Base-by-base conservation (phyloP, 1,284 basidiomycete species). In the Boletellus deceptivus region DNA sequence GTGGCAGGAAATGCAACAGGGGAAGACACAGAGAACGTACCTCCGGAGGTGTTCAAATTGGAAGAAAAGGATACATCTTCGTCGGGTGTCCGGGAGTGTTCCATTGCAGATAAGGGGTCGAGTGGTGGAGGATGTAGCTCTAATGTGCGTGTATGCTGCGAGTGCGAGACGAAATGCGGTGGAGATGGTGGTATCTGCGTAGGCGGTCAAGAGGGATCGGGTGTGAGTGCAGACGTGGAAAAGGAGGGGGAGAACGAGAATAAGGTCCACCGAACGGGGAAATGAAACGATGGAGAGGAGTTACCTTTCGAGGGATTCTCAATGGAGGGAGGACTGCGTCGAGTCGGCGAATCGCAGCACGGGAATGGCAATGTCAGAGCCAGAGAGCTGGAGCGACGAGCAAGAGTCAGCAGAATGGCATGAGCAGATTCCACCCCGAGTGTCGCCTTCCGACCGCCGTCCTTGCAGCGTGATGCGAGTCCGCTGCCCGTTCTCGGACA, bases 21-120 rank as follows among this genome's bases (percentile, higher is more conserved):
- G 29, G 37, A 20, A 41, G 27, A 43, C 38, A 57, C 53, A 53
- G 55, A 43, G 49, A 22, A 38, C 66, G 48, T 64, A 70, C 68
- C 67, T 56, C 65, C 68, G 63, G 56, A 49, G 31, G 10, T 37
- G 39, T 46, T 46, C 38, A 49, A 18, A 53, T 42, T 37, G 38
- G 59, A 44, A 40, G 54, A 40, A 24, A 44, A 38, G 1, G 46
- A 7, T 6, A 47, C 47, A 52, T 63, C 49, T 43, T 61, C 38
- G 49, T 61, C 48, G 22, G 52, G 42, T 0, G 45, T 48, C 53
- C 54, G 67, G 55, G 46, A 50, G 52, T 54, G 51, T 24, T 61
- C 41, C 64, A 65, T 65, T 48, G 60, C 55, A 51, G 57, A 55
- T 44, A 10, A 14, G 17, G 9, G 41, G 31, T 43, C 1, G 43